Conservation (phyloP, 257 asterid genomes). For the Anisodus tanguticus region DNA sequence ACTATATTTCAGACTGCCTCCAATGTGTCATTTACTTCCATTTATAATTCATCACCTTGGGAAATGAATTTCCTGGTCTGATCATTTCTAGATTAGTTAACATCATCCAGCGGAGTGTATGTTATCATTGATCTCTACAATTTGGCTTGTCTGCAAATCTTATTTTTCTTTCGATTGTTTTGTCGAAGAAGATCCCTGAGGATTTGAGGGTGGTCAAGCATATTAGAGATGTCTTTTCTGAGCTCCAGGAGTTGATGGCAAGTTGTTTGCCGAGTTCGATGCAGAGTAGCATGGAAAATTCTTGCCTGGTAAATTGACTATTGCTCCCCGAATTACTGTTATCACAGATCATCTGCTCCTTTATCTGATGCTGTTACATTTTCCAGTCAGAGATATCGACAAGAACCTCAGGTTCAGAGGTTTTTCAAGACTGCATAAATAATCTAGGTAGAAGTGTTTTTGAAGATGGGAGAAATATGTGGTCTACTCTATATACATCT, state of each 20-base stretch:
- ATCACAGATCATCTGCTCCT: constrained; percentile 14
- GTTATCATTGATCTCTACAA: constrained; percentile 9
- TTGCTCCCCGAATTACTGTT: constrained; percentile 30
- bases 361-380: constrained; percentile 40
- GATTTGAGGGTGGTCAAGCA: constrained; percentile 68
- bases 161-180: constrained; percentile 31
- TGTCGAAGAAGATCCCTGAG: constrained; percentile 67
- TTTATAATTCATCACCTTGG: constrained; percentile 4
- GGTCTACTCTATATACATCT: constrained; percentile 52
- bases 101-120: neutral
- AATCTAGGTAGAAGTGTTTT: constrained; percentile 41
- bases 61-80: constrained; percentile 2
- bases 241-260: constrained; percentile 53
- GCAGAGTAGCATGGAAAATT: constrained; percentile 48
- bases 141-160: constrained; percentile 16
- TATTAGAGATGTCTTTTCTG: constrained; percentile 60
- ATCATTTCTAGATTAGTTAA: neutral
- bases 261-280: constrained; percentile 48
- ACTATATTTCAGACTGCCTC: neutral
- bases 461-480: constrained; percentile 48
- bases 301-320: constrained; percentile 59
- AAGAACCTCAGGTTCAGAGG: constrained; percentile 52
- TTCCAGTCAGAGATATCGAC: constrained; percentile 66
- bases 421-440: constrained; percentile 45
- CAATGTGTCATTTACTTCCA: neutral